phyloP scores from a whole-genome alignment of 305 asterid species.

The Plantago coronopus region DNA sequence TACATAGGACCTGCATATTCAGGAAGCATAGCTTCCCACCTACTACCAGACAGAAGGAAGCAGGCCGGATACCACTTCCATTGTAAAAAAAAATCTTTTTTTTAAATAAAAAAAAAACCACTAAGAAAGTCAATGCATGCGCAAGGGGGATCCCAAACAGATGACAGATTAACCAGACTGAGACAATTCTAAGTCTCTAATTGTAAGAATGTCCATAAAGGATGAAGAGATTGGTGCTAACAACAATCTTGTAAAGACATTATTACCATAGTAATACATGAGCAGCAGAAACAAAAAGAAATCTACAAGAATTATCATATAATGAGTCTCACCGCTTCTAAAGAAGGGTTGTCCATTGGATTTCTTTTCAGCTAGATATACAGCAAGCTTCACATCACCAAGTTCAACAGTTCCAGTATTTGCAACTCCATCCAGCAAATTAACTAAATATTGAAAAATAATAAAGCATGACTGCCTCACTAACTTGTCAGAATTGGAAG shows the following conservation, averaged over 20 bases:
- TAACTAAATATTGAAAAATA: constrained; percentile 38
- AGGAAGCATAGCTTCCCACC: too few relatives aligned
- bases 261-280: background rate
- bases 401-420: constrained; percentile 76
- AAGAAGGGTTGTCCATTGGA: constrained; percentile 74
- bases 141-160: too few relatives aligned
- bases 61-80: too few relatives aligned
- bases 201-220: too few relatives aligned
- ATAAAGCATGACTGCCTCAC: constrained; percentile 13
- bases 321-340: constrained; percentile 57
- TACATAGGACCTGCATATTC: too few relatives aligned
- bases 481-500: constrained; percentile 19
- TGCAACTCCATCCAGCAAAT: constrained; percentile 75
- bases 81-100: too few relatives aligned
- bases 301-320: constrained; percentile 9
- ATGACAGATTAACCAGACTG: too few relatives aligned
- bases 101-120: too few relatives aligned
- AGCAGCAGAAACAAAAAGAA: constrained; percentile 10
- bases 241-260: background rate
- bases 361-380: constrained; percentile 79
- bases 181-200: too few relatives aligned
- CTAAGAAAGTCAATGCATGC: too few relatives aligned
- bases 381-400: constrained; percentile 68
- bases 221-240: too few relatives aligned
- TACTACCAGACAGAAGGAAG: too few relatives aligned